A percentile compares a stretch with the other conserved stretches of the same genome.
phyloP scores from a whole-genome alignment of 179 eudicot species.

The Beta lomatogona region DNA sequence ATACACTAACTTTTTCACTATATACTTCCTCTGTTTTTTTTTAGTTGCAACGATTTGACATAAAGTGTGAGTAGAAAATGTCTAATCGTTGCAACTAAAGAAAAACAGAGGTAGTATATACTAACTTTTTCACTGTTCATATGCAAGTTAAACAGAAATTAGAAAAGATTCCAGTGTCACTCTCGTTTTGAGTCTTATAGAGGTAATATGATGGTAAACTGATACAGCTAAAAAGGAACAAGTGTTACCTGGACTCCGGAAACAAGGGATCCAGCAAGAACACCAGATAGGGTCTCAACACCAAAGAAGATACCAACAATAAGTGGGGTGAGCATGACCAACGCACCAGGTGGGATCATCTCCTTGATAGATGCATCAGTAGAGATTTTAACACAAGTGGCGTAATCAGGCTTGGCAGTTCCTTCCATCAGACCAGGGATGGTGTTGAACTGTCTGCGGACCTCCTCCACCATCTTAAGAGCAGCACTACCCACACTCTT shows the following conservation, averaged over 20 bases:
- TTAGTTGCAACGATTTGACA: no score
- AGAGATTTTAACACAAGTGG: slow-evolving; percentile 86
- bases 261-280: slow-evolving; percentile 91
- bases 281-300: slow-evolving; percentile 89
- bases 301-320: slow-evolving; percentile 91
- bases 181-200: neutral
- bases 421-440: slow-evolving; percentile 94
- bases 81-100: no score
- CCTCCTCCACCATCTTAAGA: slow-evolving; percentile 90
- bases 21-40: no score
- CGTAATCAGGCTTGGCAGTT: slow-evolving; percentile 77
- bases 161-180: neutral
- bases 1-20: no score
- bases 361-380: slow-evolving; percentile 89
- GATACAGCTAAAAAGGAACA: neutral
- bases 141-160: neutral
- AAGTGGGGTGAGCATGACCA: slow-evolving; percentile 91
- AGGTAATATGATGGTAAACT: neutral
- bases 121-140: neutral
- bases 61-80: no score
- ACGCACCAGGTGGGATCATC: slow-evolving; percentile 92
- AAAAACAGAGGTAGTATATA: no score
- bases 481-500: slow-evolving; percentile 95
- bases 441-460: slow-evolving; percentile 84
- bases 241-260: slow-evolving; percentile 87